Percentiles rank a stretch among this genome's conserved stretches.
phyloP scores from a whole-genome alignment of 75 land plant species.

The Pseudotsuga menziesii region DNA sequence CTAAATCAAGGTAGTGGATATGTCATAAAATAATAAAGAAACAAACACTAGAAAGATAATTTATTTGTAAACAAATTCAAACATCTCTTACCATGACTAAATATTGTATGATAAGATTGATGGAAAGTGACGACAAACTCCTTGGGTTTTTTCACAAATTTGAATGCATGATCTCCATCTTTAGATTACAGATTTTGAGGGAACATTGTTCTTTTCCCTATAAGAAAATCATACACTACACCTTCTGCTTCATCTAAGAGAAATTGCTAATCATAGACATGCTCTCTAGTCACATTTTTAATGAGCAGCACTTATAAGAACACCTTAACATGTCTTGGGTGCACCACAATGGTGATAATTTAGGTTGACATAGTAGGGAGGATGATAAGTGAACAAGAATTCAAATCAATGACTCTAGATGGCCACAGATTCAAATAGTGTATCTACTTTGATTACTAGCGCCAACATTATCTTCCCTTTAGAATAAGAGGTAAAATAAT shows the following conservation, averaged over 20 bases:
- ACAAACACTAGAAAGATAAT: background rate
- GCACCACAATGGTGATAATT: slow-evolving; percentile 98
- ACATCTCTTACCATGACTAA: slow-evolving; percentile 71
- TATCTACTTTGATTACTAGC: background rate
- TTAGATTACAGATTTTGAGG: slow-evolving; percentile 67
- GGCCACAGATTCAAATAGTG: background rate
- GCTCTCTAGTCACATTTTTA: slow-evolving; percentile 55
- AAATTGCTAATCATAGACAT: slow-evolving; percentile 70
- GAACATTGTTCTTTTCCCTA: slow-evolving; percentile 92
- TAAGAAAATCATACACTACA: slow-evolving; percentile 74
- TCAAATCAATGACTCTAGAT: background rate
- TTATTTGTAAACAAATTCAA: background rate
- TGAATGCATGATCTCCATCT: slow-evolving; percentile 72
- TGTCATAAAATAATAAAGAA: background rate
- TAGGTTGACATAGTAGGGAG: slow-evolving; percentile 40
- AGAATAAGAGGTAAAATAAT: background rate
- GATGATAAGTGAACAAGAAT: background rate
- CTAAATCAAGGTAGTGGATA: background rate
- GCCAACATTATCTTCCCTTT: background rate
- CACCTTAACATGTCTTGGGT: slow-evolving; percentile 92
- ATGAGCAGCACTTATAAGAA: slow-evolving; percentile 76
- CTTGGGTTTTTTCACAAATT: slow-evolving; percentile 82
- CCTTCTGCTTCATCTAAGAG: slow-evolving; percentile 56
- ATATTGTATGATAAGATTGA: slow-evolving; percentile 89
- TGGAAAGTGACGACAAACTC: slow-evolving; percentile 89